These are phyloP conservation scores for Hepatocystis sp. DNA, from an alignment of 169 alveolate species.

Conservation along the genomic window DNA sequence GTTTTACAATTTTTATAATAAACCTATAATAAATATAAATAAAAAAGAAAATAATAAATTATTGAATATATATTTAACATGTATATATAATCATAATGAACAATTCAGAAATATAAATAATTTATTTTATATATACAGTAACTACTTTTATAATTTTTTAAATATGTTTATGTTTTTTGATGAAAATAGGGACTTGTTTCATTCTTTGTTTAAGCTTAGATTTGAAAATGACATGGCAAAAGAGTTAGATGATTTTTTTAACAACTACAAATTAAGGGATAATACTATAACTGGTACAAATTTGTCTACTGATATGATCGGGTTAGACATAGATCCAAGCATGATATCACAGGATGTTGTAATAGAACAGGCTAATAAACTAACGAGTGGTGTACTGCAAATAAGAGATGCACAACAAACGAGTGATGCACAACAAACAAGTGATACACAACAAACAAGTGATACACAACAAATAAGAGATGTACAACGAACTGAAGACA, in stretches of 20 bases:
- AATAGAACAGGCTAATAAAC: too few species aligned
- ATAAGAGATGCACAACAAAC: too few species aligned
- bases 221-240: slow-evolving; percentile 11
- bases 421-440: too few species aligned
- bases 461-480: too few species aligned
- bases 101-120: slow-evolving; percentile 39
- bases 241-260: slow-evolving; percentile 15
- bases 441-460: too few species aligned
- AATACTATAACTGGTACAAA: not conserved
- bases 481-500: too few species aligned
- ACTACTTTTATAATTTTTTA: slow-evolving; percentile 41
- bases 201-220: slow-evolving; percentile 37
- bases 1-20: slow-evolving; percentile 18
- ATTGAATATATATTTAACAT: slow-evolving; percentile 14
- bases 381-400: too few species aligned
- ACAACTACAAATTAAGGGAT: not conserved
- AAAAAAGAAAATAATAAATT: slow-evolving; percentile 15
- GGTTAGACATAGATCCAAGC: too few species aligned
- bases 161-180: slow-evolving; percentile 40
- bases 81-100: slow-evolving; percentile 30
- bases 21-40: slow-evolving; percentile 51
- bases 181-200: slow-evolving; percentile 31
- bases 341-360: too few species aligned
- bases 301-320: too few species aligned
- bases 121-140: slow-evolving; percentile 39